Evolutionary conservation across 768 basidiomycete species (phyloP).

Genomic region (Amanita brunnescens): DNA sequence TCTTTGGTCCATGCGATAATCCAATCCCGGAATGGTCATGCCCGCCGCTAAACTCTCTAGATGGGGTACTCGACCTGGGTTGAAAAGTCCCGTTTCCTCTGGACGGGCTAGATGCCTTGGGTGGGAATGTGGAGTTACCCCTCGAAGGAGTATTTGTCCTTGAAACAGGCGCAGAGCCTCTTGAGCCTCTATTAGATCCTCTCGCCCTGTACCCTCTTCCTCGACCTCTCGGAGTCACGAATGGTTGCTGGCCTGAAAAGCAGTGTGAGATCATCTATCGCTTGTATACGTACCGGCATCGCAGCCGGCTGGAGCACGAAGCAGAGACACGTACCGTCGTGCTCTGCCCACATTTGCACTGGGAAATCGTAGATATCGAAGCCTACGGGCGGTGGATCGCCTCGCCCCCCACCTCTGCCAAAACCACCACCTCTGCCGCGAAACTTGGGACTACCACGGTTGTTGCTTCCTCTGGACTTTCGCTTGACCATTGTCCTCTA

Average conservation of each 20-base stretch:
- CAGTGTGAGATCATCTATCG: not conserved
- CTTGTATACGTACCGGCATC: not conserved
- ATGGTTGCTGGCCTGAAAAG: not conserved
- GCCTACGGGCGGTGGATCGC: conserved; percentile 10
- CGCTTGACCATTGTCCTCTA: conserved; percentile 1
- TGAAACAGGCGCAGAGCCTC: not conserved
- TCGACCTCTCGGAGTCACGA: not conserved
- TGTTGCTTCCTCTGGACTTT: not conserved
- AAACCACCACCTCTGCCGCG: conserved; percentile 20
- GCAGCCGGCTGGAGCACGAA: not conserved
- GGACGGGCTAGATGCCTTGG: conserved; percentile 13
- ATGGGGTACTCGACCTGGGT: conserved; percentile 10
- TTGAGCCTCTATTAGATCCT: not conserved
- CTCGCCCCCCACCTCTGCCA: conserved; percentile 16
- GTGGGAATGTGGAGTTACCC: not conserved
- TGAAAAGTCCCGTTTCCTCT: not conserved
- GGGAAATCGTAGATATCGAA: conserved; percentile 14
- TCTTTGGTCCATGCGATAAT: conserved; percentile 8
- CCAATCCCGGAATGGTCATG: conserved; percentile 15
- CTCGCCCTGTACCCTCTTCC: conserved; percentile 4
- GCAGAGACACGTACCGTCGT: conserved; percentile 18
- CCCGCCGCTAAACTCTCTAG: conserved; percentile 15
- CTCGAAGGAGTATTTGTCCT: conserved; percentile 9
- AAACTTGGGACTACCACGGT: too few relatives aligned
- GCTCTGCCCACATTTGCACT: conserved; percentile 1